Base-by-base conservation (phyloP, 2,329 filamentous ascomycete species). In the Cadophora gregata region DNA sequence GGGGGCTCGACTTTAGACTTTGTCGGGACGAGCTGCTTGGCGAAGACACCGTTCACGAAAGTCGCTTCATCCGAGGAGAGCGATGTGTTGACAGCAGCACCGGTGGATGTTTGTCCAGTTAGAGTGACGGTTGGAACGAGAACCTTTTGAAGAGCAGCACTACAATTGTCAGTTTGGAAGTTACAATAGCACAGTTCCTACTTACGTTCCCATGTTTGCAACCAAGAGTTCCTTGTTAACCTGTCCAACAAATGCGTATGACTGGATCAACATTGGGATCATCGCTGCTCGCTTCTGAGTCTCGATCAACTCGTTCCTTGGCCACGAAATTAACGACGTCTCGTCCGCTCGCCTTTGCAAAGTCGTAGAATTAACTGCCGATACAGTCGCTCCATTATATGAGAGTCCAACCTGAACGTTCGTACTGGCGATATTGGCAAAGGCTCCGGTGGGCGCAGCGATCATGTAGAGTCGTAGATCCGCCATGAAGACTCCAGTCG, bases 401-500 rank as follows among this genome's bases (percentile, higher is more conserved):
- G 78, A 78, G 31, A 90, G 78, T 19, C 81, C 80, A 63, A 89
- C 86, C 70, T 83, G 78, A 65, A 90, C 83, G 64, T 86, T 81
- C 56, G 83, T 75, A 0, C 81, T 80, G 1, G 82, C 71, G 42
- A 90, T 83, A 12, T 81, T 82, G 10, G 80, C 76, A 69, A 88
- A 90, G 4, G 75, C 77, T 36, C 81, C 87, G 4, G 80, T 73
- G 0, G 91, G 83, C 0, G 84, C 78, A 6, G 87, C 88, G 56
- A 94, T 80, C 77, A 90, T 88, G 80, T 88, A 96, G 67, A 96
- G 81, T 63, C 92, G 85, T 60, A 96, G 78, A 76, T 96, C 92
- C 33, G 92, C 91, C 78, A 91, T 86, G 76, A 96, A 96, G 19
- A 88, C 81, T 33, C 92, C 92, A 0, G 86, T 88, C 4, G 78